Evolutionary conservation across 2,329 filamentous ascomycete genomes (phyloP), one percentile per base, ranked within the genome.

Genomic region (Fusarium camptoceras): DNA sequence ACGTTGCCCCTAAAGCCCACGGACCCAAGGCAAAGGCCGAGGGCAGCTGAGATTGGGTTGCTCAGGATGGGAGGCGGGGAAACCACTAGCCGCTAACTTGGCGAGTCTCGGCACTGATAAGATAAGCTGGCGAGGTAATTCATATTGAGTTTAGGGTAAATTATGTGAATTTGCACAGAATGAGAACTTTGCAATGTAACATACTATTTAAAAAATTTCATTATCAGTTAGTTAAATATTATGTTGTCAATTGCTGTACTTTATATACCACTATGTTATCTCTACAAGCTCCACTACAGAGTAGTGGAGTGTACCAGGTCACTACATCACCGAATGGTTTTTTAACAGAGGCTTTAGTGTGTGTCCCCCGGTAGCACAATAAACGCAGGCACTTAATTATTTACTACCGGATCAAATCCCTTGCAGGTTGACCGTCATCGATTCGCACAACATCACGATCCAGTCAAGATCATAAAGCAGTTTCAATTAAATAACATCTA

Each of bases 121-220:
- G 34, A 37, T n/a, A n/a, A 11, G 34, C 9, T n/a, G n/a, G 34
- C 18, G 18, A n/a, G 18, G 16, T n/a, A 6, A 11, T 37, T 18
- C 5, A 37, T 37, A 11, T 10, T 1, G 6, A 10, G 34, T 37
- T 11, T 11, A 37, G 34, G 34, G 34, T 37, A 37, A 7, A 6
- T n/a, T n/a, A n/a, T 3, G 5, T 37, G 6, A 6, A 37, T 11
- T 6, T 37, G 2, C 34, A 18, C 11, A 6, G n/a, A n/a, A n/a
- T 5, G 10, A n/a, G 34, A 37, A 10, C 5, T 37, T n/a, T n/a
- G 34, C 34, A n/a, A 6, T n/a, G 4, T 6, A 18, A 11, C 6
- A 6, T 6, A 4, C n/a, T 18, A n/a, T 9, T 6, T 11, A 6
- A n/a, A 6, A 37, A 3, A n/a, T 10, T 7, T 1, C 4, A n/a